phyloP scores from a whole-genome alignment of 1,139 yeast species.

The Lodderomyces pseudojiufengensis region DNA sequence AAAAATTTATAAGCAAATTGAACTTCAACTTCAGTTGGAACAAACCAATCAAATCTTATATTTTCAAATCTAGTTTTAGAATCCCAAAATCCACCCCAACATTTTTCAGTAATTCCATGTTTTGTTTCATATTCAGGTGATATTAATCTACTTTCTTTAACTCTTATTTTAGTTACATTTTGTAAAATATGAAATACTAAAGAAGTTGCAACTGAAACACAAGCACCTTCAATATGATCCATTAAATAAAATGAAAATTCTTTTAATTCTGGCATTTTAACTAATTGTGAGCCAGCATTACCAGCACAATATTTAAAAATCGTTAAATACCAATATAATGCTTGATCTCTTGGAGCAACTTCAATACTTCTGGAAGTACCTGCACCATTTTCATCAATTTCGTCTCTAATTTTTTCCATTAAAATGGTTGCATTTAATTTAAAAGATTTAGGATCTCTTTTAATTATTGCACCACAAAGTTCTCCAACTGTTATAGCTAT shows the following conservation, averaged over 20 bases:
- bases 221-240: constrained; percentile 66
- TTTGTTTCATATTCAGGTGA: constrained; percentile 32
- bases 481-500: constrained; percentile 68
- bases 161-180: constrained; percentile 57
- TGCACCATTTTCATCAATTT: constrained; percentile 80
- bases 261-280: constrained; percentile 45
- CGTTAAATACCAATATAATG: constrained; percentile 68
- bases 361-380: constrained; percentile 65
- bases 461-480: constrained; percentile 65
- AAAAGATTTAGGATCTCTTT: constrained; percentile 54
- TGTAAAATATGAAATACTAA: constrained; percentile 65
- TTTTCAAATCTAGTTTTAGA: constrained; percentile 43
- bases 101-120: constrained; percentile 42
- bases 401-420: constrained; percentile 56
- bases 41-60: constrained; percentile 68
- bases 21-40: constrained; percentile 58
- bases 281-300: constrained; percentile 55
- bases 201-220: constrained; percentile 42
- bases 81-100: constrained; percentile 76
- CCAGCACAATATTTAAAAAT: constrained; percentile 71
- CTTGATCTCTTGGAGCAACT: constrained; percentile 72
- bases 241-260: constrained; percentile 52
- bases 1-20: constrained; percentile 61
- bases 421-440: constrained; percentile 43
- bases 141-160: constrained; percentile 54